Base-by-base conservation (phyloP, 306 rosid genomes). In the Spatholobus suberectus region DNA sequence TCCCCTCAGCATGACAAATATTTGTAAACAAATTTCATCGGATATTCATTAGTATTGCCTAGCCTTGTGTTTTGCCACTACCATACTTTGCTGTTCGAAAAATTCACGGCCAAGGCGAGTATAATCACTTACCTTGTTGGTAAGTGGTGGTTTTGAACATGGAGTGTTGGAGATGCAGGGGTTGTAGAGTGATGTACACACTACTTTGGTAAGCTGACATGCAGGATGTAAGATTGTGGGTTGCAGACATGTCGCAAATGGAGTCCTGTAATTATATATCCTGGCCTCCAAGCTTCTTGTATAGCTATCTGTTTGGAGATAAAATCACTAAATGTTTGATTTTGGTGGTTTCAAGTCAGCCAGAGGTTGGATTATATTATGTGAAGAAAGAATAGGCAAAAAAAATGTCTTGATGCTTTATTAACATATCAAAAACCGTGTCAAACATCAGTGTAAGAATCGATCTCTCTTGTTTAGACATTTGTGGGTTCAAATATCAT, bases 221-320 rank as follows among this genome's bases (percentile, higher is more conserved):
- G 41, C 35, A 52, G 78, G 82, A 57, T 55, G 67, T 59, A 26
- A 74, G 69, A 82, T 54, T 76, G 44, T 76, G 75, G 75, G 29
- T 46, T 76, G 79, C 79, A 49, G 67, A 70, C 66, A 59, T 44
- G 58, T 27, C 12, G 29, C 77, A 23, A n/a, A 83, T 69, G 77
- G 49, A 73, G 59, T 81, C 81, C 40, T 73, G 80, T 44, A 57
- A 76, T 38, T 78, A 54, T 78, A 54, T 65, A 65, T 77, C 66
- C 18, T 6, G 63, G 54, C 85, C 46, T 58, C 59, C 3, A 47
- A 62, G 80, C 84, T 34, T 61, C 61, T 43, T 87, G 88, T 87
- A 82, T 78, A 82, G 90, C 69, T 63, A 32, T 84, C 49, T 44
- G 20, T 84, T 38, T 62, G 82, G 82, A 81, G 82, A 76, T 37